Conservation (phyloP, 2,329 filamentous ascomycete genomes). For the Lecanosticta acicola region DNA sequence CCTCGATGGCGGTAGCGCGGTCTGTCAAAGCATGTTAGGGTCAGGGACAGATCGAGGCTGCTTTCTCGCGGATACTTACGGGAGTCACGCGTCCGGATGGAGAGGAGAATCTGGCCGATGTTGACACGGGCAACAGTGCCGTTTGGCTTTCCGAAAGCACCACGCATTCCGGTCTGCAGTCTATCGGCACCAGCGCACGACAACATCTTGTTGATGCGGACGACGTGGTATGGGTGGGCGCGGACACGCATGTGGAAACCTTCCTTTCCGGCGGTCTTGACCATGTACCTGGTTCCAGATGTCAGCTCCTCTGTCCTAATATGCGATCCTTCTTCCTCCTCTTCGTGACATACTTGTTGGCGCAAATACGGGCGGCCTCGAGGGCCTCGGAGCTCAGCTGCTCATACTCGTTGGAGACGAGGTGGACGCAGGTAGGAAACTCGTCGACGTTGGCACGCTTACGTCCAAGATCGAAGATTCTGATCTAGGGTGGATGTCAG, state of each 20-base stretch:
- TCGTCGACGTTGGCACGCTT: constrained; percentile 99
- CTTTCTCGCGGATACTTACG: constrained; percentile 63
- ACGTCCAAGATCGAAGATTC: constrained; percentile 68
- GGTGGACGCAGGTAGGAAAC: constrained; percentile 98
- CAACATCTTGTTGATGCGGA: constrained; percentile 99
- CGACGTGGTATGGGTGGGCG: constrained; percentile 98
- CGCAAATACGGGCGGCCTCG: constrained; percentile 99
- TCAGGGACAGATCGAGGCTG: constrained; percentile 21
- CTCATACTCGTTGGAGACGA: constrained; percentile 99
- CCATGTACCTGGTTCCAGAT: constrained; percentile 52
- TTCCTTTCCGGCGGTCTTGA: constrained; percentile 65
- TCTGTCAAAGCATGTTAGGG: constrained; percentile 49
- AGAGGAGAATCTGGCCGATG: constrained; percentile 99
- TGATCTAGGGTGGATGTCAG: constrained; percentile 30
- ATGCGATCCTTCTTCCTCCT: constrained; percentile 4
- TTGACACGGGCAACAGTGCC: constrained; percentile 98
- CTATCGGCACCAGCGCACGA: constrained; percentile 99
- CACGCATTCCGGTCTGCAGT: constrained; percentile 99
- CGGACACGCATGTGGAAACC: constrained; percentile 67
- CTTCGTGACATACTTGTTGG: constrained; percentile 74
- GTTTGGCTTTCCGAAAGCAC: constrained; percentile 99
- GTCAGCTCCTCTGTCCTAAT: constrained; percentile 12
- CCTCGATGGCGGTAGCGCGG: constrained; percentile 91
- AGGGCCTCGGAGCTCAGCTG: constrained; percentile 99
- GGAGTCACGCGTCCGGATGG: constrained; percentile 91